Conservation (phyloP, 352 stramenopile genomes). For the Globisporangium paddicum region DNA sequence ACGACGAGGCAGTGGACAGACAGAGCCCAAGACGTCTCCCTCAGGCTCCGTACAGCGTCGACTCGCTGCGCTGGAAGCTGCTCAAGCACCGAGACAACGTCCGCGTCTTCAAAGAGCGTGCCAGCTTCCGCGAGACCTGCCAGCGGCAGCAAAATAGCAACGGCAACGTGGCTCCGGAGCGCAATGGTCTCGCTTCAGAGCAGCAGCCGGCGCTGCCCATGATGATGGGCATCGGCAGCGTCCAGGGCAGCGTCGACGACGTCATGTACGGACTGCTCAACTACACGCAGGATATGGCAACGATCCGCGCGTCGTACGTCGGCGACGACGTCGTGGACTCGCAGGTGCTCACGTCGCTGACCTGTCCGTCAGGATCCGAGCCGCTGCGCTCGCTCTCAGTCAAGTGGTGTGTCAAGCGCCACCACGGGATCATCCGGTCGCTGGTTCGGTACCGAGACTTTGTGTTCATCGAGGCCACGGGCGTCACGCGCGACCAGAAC, state of each 20-base stretch:
- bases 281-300: constrained; percentile 20
- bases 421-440: constrained; percentile 18
- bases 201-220: constrained; percentile 1
- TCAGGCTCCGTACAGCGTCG: background rate
- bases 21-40: background rate
- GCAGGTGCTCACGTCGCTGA: constrained; percentile 37
- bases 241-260: constrained; percentile 31
- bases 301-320: constrained; percentile 39
- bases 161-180: background rate
- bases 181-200: background rate
- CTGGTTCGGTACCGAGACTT: constrained; percentile 55
- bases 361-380: constrained; percentile 26
- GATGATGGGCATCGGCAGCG: constrained; percentile 17
- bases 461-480: constrained; percentile 48
- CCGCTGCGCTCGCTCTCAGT: constrained; percentile 30
- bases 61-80: background rate
- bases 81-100: constrained; percentile 12
- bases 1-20: background rate
- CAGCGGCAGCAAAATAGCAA: background rate
- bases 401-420: constrained; percentile 17
- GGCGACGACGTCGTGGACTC: constrained; percentile 43
- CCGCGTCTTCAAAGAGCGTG: constrained; percentile 4
- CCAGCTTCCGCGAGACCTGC: background rate
- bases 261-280: constrained; percentile 33
- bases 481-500: constrained; percentile 24